Evolutionary conservation across 108 stramenopile genomes (phyloP).

Genomic region (Parietichytrium sp.): DNA sequence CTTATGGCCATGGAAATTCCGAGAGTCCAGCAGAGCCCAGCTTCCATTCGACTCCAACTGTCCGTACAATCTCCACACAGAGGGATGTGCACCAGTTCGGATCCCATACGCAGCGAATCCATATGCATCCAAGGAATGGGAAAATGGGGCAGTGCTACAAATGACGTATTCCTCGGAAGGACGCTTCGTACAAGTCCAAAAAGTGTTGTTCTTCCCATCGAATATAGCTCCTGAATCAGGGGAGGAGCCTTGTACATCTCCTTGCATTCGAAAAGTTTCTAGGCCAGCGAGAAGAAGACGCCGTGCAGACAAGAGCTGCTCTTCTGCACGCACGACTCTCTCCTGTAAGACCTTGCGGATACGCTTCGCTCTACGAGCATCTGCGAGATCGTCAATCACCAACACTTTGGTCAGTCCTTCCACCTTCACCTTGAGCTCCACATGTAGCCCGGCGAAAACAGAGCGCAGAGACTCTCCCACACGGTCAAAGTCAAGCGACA

Average conservation of each 20-base stretch:
- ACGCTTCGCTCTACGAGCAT: background rate
- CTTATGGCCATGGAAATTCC: no score
- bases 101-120: no score
- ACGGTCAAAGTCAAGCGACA: background rate
- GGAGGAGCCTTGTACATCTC: background rate
- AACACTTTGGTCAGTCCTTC: background rate
- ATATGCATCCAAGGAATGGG: no score
- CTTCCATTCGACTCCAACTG: no score
- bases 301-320: background rate
- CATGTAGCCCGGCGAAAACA: background rate
- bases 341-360: conserved; percentile 23
- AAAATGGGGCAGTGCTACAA: no score
- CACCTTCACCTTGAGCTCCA: background rate
- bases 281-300: background rate
- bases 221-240: background rate
- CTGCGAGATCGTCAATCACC: background rate
- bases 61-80: no score
- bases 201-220: background rate
- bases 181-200: background rate
- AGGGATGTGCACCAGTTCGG: no score
- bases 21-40: no score
- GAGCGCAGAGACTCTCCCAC: background rate
- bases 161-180: no score
- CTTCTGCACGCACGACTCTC: background rate
- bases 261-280: no score